Conservation (phyloP, 192 early-diverging fungal species). For the Oehlia diaphana region DNA sequence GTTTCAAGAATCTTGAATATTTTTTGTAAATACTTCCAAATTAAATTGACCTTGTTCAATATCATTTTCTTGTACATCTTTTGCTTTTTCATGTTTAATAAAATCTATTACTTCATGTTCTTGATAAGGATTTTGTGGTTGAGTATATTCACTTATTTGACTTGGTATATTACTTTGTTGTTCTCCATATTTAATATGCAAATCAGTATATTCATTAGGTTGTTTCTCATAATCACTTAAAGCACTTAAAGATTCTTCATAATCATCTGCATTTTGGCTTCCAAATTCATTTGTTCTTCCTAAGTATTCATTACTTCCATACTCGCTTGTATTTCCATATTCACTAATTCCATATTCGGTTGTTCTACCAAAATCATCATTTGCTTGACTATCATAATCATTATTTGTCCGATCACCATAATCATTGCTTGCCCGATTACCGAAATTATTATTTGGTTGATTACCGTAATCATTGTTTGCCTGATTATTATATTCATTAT, state of each 20-base stretch:
- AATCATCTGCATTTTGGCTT: background rate
- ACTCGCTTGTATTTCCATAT: background rate
- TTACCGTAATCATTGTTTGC: background rate
- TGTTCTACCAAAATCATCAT: background rate
- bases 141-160: background rate
- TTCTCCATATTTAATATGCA: background rate
- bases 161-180: background rate
- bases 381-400: background rate
- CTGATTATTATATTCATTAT: background rate
- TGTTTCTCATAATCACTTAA: background rate
- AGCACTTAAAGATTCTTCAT: background rate
- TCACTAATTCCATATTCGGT: background rate
- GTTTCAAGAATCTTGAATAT: background rate
- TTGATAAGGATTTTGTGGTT: background rate
- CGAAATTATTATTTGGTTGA: background rate
- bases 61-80: background rate
- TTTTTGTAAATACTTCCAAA: background rate
- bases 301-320: background rate
- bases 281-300: background rate
- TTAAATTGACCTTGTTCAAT: slow-evolving; percentile 1
- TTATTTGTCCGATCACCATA: too few relatives aligned
- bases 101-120: background rate
- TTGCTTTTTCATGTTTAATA: background rate
- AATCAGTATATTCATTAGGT: background rate
- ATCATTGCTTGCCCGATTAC: background rate